Percentiles rank a stretch among this genome's conserved stretches.
These are phyloP conservation scores for Pseudogymnoascus sp. DNA, from an alignment of 2,329 filamentous ascomycete species.

Conservation along the genomic window DNA sequence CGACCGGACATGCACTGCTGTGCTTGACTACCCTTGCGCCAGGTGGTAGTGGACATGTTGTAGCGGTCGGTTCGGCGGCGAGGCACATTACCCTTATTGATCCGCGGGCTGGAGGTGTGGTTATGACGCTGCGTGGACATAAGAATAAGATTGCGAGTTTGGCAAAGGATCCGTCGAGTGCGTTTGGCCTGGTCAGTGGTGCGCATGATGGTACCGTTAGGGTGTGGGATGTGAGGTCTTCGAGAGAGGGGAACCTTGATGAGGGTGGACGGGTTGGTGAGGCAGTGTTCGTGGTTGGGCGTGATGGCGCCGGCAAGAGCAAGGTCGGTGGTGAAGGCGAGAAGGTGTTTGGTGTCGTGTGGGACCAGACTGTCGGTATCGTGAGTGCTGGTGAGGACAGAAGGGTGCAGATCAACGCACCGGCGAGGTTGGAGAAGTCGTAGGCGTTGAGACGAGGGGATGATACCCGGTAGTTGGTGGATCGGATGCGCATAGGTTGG, in stretches of 20 bases:
- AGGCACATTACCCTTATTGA: slow-evolving; percentile 91
- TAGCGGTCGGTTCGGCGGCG: slow-evolving; percentile 71
- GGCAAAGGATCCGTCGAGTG: slow-evolving; percentile 46
- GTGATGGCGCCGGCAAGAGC: slow-evolving; percentile 51
- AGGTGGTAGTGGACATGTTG: slow-evolving; percentile 41
- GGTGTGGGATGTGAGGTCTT: slow-evolving; percentile 84
- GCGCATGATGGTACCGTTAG: slow-evolving; percentile 87
- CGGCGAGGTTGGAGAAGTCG: slow-evolving; percentile 29
- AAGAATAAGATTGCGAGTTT: slow-evolving; percentile 59
- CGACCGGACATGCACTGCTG: slow-evolving; percentile 75
- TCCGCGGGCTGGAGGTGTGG: slow-evolving; percentile 68
- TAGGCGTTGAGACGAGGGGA: slow-evolving; percentile 1
- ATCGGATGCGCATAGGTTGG: slow-evolving; percentile 3
- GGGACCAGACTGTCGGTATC: slow-evolving; percentile 81
- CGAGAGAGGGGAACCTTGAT: slow-evolving; percentile 49
- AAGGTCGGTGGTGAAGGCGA: slow-evolving; percentile 68
- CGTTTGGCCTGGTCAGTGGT: slow-evolving; percentile 79
- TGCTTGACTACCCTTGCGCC: slow-evolving; percentile 63
- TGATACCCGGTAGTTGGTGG: slow-evolving; percentile 1
- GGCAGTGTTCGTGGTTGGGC: slow-evolving; percentile 64
- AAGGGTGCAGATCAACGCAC: slow-evolving; percentile 78
- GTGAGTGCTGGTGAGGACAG: slow-evolving; percentile 91
- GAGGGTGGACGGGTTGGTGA: slow-evolving; percentile 58
- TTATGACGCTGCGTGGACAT: slow-evolving; percentile 88
- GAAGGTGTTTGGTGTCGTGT: slow-evolving; percentile 83